Evolutionary conservation across 1,284 basidiomycete genomes (phyloP).

Genomic region (Rhizoctonia solani): DNA sequence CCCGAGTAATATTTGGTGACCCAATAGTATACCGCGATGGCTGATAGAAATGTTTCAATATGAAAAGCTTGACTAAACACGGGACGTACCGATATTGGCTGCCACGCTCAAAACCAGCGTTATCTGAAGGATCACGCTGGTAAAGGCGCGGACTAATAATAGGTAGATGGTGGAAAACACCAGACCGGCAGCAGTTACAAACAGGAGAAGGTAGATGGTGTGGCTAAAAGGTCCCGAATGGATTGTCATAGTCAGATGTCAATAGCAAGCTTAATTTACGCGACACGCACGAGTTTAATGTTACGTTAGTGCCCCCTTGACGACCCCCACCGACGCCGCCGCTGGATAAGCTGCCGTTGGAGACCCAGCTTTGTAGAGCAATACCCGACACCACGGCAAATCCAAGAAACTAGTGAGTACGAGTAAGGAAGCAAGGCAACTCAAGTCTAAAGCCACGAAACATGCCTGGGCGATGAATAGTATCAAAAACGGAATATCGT

Average conservation of each 20-base stretch:
- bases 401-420: constrained; percentile 57
- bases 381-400: constrained; percentile 70
- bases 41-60: constrained; percentile 45
- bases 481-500: constrained; percentile 72
- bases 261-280: background rate
- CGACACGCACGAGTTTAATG: constrained; percentile 58
- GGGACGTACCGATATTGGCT: constrained; percentile 63
- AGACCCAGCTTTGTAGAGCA: constrained; percentile 64
- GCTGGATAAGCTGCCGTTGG: constrained; percentile 61
- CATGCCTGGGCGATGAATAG: constrained; percentile 69
- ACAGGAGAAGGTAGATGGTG: constrained; percentile 70
- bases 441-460: constrained; percentile 34
- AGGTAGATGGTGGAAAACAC: constrained; percentile 55
- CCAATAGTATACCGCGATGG: constrained; percentile 67
- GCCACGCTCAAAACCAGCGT: constrained; percentile 71
- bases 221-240: constrained; percentile 40
- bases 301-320: constrained; percentile 54
- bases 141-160: constrained; percentile 71
- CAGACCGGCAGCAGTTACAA: constrained; percentile 65
- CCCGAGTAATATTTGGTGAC: constrained; percentile 74
- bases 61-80: constrained; percentile 42
- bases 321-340: constrained; percentile 61
- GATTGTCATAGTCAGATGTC: background rate
- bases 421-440: background rate
- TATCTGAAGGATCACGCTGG: constrained; percentile 78